Percentiles rank a stretch among this genome's conserved stretches.
phyloP scores from a whole-genome alignment of 169 alveolate species.

The Cryptosporidium parvum region DNA sequence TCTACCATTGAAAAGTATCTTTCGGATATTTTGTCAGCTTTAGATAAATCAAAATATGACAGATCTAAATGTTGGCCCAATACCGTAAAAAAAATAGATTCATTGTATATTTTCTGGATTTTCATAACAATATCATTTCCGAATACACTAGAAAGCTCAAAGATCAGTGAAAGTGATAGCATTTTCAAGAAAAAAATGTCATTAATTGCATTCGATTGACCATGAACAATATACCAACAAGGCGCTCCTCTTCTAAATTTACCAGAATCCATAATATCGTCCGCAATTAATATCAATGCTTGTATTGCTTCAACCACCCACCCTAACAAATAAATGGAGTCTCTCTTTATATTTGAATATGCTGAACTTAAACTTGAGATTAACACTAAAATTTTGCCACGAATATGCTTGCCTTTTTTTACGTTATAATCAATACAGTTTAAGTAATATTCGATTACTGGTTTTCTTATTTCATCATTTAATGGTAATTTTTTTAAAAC shows the following conservation, averaged over 20 bases:
- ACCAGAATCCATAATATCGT: slow-evolving; percentile 8
- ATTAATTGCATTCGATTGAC: slow-evolving; percentile 2
- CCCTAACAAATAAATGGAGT: not conserved
- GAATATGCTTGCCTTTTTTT: not conserved
- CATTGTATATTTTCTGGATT: not conserved
- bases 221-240: not conserved
- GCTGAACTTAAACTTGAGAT: not conserved
- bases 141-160: not conserved
- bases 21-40: not conserved
- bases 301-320: slow-evolving; percentile 2
- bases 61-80: slow-evolving; percentile 13
- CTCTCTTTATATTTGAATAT: not conserved
- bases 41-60: not conserved
- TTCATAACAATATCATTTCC: not conserved
- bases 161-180: not conserved
- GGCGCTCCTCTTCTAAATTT: slow-evolving; percentile 6
- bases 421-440: not conserved
- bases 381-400: not conserved
- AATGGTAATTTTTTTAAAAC: not conserved
- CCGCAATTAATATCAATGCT: slow-evolving; percentile 4
- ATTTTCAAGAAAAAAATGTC: slow-evolving; percentile 5
- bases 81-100: slow-evolving; percentile 5
- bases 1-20: slow-evolving; percentile 9
- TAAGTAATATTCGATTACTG: not conserved
- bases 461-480: not conserved